phyloP scores from a whole-genome alignment of 1,284 basidiomycete species.

The Cryptococcus sp. region DNA sequence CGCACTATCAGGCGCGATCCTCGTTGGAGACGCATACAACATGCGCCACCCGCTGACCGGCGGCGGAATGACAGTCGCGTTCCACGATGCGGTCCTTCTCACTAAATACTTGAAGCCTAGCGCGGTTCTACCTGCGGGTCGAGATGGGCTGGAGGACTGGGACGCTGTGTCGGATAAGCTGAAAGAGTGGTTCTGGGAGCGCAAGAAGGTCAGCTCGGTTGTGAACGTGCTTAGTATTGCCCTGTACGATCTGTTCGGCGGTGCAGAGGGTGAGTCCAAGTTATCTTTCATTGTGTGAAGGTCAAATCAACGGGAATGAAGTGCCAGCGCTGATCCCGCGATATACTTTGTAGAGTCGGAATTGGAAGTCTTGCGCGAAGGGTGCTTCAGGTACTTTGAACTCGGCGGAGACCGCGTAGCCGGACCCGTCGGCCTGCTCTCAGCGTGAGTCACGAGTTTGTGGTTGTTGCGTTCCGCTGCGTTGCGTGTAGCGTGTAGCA shows the following conservation, averaged over 20 bases:
- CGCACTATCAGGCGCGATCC: conserved; percentile 66
- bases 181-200: conserved; percentile 76
- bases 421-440: conserved; percentile 84
- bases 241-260: conserved; percentile 82
- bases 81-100: conserved; percentile 78
- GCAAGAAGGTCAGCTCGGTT: conserved; percentile 78
- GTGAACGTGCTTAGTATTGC: conserved; percentile 90
- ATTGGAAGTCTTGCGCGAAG: conserved; percentile 80
- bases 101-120: conserved; percentile 61
- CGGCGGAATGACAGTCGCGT: conserved; percentile 92
- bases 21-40: conserved; percentile 96
- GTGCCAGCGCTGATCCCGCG: conserved; percentile 1
- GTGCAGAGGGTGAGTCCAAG: conserved; percentile 74
- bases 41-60: conserved; percentile 99
- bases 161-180: conserved; percentile 62
- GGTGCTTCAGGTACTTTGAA: conserved; percentile 98
- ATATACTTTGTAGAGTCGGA: conserved; percentile 22
- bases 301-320: background rate
- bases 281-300: background rate
- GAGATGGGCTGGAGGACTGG: conserved; percentile 62
- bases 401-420: conserved; percentile 84
- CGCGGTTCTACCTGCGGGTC: conserved; percentile 32
- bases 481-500: too few species aligned
- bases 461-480: background rate
- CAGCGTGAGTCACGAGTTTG: conserved; percentile 62